Percentiles rank a stretch among this genome's conserved stretches.
These are phyloP conservation scores for Cladophialophora carrionii DNA, from an alignment of 2,329 filamentous ascomycete species.

Conservation along the genomic window DNA sequence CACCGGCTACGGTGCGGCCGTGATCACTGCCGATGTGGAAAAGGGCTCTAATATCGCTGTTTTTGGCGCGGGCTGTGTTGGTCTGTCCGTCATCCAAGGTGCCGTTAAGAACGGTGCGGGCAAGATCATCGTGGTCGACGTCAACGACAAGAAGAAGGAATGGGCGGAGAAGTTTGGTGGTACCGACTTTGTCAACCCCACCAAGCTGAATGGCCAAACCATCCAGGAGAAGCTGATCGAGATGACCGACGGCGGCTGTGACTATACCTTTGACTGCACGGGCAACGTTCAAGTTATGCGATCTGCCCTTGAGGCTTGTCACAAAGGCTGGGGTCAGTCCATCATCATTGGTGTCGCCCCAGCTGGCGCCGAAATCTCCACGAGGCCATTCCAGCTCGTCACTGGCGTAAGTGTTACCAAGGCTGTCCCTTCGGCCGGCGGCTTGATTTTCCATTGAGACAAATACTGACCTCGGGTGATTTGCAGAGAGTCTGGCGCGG, in stretches of 20 bases:
- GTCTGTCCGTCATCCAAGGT: conserved; percentile 92
- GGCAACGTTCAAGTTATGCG: conserved; percentile 97
- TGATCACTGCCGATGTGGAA: conserved; percentile 90
- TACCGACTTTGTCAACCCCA: conserved; percentile 95
- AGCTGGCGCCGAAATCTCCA: conserved; percentile 34
- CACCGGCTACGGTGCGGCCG: conserved; percentile 93
- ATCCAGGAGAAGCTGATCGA: conserved; percentile 93
- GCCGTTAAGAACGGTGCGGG: conserved; percentile 79
- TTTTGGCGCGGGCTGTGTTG: conserved; percentile 95
- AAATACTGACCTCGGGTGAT: neutral
- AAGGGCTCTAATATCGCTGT: conserved; percentile 86
- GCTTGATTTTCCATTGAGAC: neutral
- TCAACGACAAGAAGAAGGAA: conserved; percentile 87
- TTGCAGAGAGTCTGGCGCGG: conserved; percentile 78
- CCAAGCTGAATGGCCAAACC: conserved; percentile 73
- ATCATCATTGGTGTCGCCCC: conserved; percentile 86
- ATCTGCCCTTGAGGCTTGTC: conserved; percentile 82
- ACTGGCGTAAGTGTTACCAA: conserved; percentile 63
- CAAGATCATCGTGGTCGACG: conserved; percentile 67
- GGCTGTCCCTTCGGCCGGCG: neutral
- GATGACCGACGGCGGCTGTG: conserved; percentile 96
- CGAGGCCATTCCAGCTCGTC: conserved; percentile 90
- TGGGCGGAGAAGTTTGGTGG: conserved; percentile 95
- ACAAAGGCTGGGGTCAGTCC: conserved; percentile 98
- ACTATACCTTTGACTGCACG: conserved; percentile 99